These are phyloP conservation scores for Metarhizium anisopliae DNA, from an alignment of 2,329 filamentous ascomycete genomes.

Conservation along the genomic window DNA sequence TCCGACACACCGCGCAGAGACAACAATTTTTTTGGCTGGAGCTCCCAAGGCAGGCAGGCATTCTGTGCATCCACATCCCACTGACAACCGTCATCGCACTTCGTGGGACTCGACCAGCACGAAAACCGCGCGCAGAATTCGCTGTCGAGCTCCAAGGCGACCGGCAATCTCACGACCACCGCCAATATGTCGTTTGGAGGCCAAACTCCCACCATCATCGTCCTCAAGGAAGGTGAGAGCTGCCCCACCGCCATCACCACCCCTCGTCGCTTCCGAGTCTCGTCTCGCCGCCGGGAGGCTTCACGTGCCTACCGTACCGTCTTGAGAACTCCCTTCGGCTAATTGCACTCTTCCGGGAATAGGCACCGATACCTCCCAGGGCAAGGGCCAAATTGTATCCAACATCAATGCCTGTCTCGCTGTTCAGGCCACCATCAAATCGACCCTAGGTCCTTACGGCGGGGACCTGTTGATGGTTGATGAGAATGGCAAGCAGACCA, in stretches of 20 bases:
- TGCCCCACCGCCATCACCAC: constrained; percentile 26
- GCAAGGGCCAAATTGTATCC: constrained; percentile 90
- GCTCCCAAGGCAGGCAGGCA: not conserved
- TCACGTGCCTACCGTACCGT: not conserved
- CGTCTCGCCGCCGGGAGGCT: constrained; percentile 8
- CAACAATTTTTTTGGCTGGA: constrained; percentile 7
- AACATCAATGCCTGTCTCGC: constrained; percentile 98
- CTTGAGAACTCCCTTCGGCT: constrained; percentile 2
- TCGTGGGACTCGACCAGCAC: constrained; percentile 1
- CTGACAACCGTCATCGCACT: not conserved
- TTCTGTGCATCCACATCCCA: not conserved
- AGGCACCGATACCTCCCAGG: constrained; percentile 97
- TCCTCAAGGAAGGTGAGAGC: constrained; percentile 83
- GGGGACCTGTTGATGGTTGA: constrained; percentile 95
- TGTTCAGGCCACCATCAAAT: constrained; percentile 91
- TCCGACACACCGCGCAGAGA: not conserved
- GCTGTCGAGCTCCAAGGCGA: constrained; percentile 7
- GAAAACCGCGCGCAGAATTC: constrained; percentile 1
- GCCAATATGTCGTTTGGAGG: constrained; percentile 85
- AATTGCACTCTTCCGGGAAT: constrained; percentile 2
- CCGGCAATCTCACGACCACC: constrained; percentile 4
- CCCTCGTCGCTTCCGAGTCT: too few species aligned
- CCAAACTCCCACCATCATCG: constrained; percentile 95
- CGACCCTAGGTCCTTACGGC: constrained; percentile 91
- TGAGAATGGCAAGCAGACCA: constrained; percentile 89